Base-by-base conservation (phyloP, 75 land plant species). In the Isoetes taiwanensis region DNA sequence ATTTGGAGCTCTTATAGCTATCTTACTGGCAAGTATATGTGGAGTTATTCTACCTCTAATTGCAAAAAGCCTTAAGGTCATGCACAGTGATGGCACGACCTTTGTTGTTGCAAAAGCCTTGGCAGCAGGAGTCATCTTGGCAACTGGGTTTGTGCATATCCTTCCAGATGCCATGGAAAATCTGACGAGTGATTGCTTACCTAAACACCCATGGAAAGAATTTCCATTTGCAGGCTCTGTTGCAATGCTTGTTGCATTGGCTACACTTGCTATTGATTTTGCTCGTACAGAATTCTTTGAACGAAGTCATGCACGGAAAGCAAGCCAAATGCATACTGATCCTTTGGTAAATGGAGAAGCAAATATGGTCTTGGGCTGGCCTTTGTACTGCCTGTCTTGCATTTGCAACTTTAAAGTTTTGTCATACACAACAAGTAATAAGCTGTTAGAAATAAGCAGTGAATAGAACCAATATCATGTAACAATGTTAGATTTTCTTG, bases 41-140 rank as follows among this genome's bases (percentile, higher is more conserved):
- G 83, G 80, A 0, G 80, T 80, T 0, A 29, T 33, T 52, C 20
- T 77, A 8, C 84, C 84, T 0, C 33, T 80, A 10, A 31, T 78
- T 2, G 77, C 64, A 0, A 46, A 43, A 32, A 29, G 20, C 12
- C 0, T 70, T 14, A n/a, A n/a, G n/a, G n/a, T n/a, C n/a, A n/a
- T n/a, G n/a, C 28, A 59, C 11, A 52, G 80, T 5, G 66, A 64
- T 57, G 66, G 66, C 20, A 57, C 35, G n/a, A 11, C 40, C 29
- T 64, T 64, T 19, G 37, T 23, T 2, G 29, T 58, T 14, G 65
- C 64, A 34, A 63, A 63, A 32, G 58, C 65, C n/a, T 63, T 60
- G 34, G 59, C 62, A 28, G 62, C 56, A 20, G 66, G 66, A 32
- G 64, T 64, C 11, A 64, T 64, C 32, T 28, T 64, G 6, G 66